Conservation (phyloP, 2,329 filamentous ascomycete genomes). For the Macroventuria anomochaeta region DNA sequence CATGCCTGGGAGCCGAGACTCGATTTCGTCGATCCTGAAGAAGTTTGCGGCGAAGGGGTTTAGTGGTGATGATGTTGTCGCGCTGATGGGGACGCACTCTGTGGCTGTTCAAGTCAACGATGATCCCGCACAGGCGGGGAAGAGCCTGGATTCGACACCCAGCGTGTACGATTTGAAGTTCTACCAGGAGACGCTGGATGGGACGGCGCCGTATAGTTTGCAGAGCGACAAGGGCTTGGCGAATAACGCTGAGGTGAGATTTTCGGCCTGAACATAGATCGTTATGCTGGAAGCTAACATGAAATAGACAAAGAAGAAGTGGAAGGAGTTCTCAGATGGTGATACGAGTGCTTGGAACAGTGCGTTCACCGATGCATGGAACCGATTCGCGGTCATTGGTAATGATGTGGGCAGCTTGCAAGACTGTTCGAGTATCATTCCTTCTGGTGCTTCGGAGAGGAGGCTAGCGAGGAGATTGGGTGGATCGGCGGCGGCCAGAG, state of each 20-base stretch:
- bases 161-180: constrained; percentile 37
- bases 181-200: constrained; percentile 37
- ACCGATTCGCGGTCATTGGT: constrained; percentile 30
- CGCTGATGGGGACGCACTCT: constrained; percentile 43
- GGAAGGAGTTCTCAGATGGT: constrained; percentile 25
- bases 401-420: constrained; percentile 28
- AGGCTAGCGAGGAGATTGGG: constrained; percentile 6
- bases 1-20: constrained; percentile 25
- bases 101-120: constrained; percentile 36
- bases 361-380: constrained; percentile 32
- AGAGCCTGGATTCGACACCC: constrained; percentile 39
- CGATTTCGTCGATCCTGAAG: constrained; percentile 24
- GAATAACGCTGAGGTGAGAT: constrained; percentile 26
- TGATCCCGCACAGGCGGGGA: constrained; percentile 31
- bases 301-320: constrained; percentile 26
- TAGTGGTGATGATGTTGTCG: constrained; percentile 38
- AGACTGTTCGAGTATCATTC: constrained; percentile 33
- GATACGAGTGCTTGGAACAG: constrained; percentile 24
- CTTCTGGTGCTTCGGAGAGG: constrained; percentile 14
- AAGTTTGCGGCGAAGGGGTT: constrained; percentile 41
- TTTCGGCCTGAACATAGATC: fast-evolving
- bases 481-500: constrained; percentile 10
- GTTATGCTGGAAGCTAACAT: background rate
- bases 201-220: constrained; percentile 35
- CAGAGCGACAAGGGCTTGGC: constrained; percentile 31